Evolutionary conservation across 129 eudicot genomes (phyloP).

Genomic region (Flaveria robusta): DNA sequence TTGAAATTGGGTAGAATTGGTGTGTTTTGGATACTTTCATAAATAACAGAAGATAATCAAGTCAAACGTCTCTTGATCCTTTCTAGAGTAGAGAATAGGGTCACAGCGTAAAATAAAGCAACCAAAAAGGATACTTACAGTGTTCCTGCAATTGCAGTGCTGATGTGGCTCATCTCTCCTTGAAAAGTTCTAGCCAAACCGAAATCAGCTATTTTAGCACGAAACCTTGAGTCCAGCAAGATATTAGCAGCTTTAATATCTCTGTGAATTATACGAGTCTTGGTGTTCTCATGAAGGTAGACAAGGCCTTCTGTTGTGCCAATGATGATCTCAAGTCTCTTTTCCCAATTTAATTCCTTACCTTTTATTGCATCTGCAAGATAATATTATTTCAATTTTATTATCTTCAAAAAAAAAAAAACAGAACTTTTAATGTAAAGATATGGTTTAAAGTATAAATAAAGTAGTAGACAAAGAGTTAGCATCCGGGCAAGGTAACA

Average conservation of each 20-base stretch:
- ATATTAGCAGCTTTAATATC: constrained; percentile 82
- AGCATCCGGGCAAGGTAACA: neutral
- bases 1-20: neutral
- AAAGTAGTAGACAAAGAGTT: neutral
- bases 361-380: constrained; percentile 64
- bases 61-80: neutral
- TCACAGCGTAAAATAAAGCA: constrained; percentile 18
- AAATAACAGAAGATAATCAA: neutral
- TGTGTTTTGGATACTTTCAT: neutral
- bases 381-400: neutral
- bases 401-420: constrained; percentile 16
- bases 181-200: constrained; percentile 89
- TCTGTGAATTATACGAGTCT: constrained; percentile 65
- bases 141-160: constrained; percentile 87
- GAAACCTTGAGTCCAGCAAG: constrained; percentile 67
- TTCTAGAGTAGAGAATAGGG: neutral
- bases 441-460: constrained; percentile 8
- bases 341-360: constrained; percentile 75
- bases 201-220: constrained; percentile 87
- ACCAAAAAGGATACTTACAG: constrained; percentile 44
- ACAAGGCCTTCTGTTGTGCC: constrained; percentile 84
- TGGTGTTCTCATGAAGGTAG: constrained; percentile 83
- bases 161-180: constrained; percentile 81
- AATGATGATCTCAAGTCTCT: constrained; percentile 56
- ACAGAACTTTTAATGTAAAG: constrained; percentile 1